Evolutionary conservation across 805 yeast genomes (phyloP).

Genomic region (Pachysolen tannophilus): DNA sequence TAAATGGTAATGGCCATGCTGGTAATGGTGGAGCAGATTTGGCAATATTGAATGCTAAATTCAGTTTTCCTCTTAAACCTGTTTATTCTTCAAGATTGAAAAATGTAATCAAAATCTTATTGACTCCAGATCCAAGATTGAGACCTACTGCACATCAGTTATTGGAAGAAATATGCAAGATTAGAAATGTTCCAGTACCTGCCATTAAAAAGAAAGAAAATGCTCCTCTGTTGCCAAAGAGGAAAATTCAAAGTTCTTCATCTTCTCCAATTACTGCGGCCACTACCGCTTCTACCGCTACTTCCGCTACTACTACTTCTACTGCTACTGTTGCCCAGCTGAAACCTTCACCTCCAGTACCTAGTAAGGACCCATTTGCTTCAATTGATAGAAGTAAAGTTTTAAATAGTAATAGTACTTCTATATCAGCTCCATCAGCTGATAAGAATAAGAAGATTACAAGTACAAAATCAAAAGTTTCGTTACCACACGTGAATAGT

Average conservation of each 20-base stretch:
- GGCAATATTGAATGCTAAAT: constrained; percentile 52
- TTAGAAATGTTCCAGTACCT: constrained; percentile 44
- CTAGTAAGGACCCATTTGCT: constrained; percentile 31
- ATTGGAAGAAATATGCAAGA: constrained; percentile 55
- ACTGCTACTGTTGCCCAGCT: constrained; percentile 1
- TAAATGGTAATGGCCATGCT: constrained; percentile 24
- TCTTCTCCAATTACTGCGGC: not conserved
- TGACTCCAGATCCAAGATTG: constrained; percentile 58
- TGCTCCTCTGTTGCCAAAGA: not conserved
- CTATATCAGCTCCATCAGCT: too few species aligned
- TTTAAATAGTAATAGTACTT: too few species aligned
- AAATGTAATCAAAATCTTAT: constrained; percentile 51
- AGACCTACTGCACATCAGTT: constrained; percentile 72
- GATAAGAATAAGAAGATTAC: not conserved
- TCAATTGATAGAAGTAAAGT: constrained; percentile 31
- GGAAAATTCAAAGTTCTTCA: not conserved
- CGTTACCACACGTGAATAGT: too few species aligned
- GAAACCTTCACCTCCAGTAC: constrained; percentile 10
- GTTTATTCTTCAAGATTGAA: constrained; percentile 54
- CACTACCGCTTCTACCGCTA: not conserved
- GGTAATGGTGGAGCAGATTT: constrained; percentile 40
- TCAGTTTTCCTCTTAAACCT: constrained; percentile 47
- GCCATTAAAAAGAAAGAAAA: constrained; percentile 13
- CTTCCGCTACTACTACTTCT: not conserved
- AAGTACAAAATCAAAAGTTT: constrained; percentile 1